phyloP scores from a whole-genome alignment of 768 basidiomycete species.

The Mycena vitilis region DNA sequence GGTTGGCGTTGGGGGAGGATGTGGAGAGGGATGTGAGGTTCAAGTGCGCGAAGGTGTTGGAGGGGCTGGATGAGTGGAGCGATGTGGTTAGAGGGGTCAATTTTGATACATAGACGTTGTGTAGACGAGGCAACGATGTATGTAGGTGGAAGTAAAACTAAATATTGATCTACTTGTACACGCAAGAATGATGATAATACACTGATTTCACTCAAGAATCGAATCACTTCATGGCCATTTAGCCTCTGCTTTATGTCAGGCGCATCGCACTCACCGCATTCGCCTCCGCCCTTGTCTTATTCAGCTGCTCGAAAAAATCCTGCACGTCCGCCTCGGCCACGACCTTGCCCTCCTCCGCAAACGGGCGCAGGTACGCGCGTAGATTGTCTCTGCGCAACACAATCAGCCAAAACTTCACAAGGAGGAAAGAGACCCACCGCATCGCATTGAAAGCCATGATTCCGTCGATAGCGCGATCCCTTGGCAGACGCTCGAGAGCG shows the following conservation, averaged over 20 bases:
- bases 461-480: conserved; percentile 85
- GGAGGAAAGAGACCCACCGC: conserved; percentile 62
- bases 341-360: conserved; percentile 80
- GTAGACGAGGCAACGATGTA: too few relatives aligned
- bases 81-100: conserved; percentile 36
- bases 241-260: not conserved
- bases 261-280: not conserved
- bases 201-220: too few relatives aligned
- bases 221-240: not conserved
- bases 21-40: conserved; percentile 39
- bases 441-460: conserved; percentile 87
- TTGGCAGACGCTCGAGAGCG: conserved; percentile 77
- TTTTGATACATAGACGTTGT: too few relatives aligned
- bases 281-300: conserved; percentile 45
- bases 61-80: conserved; percentile 44
- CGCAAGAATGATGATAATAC: too few relatives aligned
- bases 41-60: conserved; percentile 39
- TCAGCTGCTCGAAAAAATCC: conserved; percentile 70
- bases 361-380: conserved; percentile 78
- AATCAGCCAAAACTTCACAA: not conserved
- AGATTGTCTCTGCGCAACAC: conserved; percentile 70
- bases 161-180: too few relatives aligned
- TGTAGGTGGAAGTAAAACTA: too few relatives aligned
- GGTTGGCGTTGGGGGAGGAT: conserved; percentile 44
- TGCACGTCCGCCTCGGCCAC: conserved; percentile 80